phyloP scores from a whole-genome alignment of 805 yeast genomes.

The Hanseniaspora pseudoguilliermondii region DNA sequence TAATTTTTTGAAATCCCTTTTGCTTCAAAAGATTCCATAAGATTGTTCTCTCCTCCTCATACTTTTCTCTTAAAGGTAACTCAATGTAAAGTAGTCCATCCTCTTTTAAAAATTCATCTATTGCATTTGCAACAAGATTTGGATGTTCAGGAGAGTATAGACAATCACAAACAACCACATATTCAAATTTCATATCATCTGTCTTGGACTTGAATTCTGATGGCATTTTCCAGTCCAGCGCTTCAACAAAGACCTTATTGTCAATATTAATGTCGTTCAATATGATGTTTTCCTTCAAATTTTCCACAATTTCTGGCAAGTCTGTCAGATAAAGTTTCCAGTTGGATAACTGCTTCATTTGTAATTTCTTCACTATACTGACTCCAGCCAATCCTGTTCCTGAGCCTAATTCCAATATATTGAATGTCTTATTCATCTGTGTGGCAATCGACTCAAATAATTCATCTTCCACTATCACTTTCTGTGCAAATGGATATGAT shows the following conservation, averaged over 20 bases:
- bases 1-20: constrained; percentile 21
- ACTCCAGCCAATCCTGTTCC: constrained; percentile 92
- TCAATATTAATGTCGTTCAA: constrained; percentile 17
- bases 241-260: constrained; percentile 30
- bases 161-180: constrained; percentile 74
- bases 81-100: constrained; percentile 43
- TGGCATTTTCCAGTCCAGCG: constrained; percentile 72
- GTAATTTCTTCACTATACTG: constrained; percentile 31
- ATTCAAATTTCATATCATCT: constrained; percentile 33
- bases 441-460: not conserved
- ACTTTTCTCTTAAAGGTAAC: constrained; percentile 60
- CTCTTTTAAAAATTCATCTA: constrained; percentile 35
- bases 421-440: constrained; percentile 14
- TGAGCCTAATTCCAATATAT: constrained; percentile 70
- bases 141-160: constrained; percentile 80
- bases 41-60: constrained; percentile 47
- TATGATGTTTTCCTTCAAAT: constrained; percentile 45
- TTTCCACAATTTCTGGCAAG: constrained; percentile 60
- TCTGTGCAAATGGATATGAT: constrained; percentile 41
- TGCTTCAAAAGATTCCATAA: constrained; percentile 46
- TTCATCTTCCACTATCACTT: constrained; percentile 26
- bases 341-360: constrained; percentile 11
- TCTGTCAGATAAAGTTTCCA: constrained; percentile 54
- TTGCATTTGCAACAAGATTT: constrained; percentile 49
- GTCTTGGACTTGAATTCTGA: constrained; percentile 25